Evolutionary conservation across 257 asterid species (phyloP), one percentile per base, ranked within the genome.

Genomic region (Fraxinus cuspidata): DNA sequence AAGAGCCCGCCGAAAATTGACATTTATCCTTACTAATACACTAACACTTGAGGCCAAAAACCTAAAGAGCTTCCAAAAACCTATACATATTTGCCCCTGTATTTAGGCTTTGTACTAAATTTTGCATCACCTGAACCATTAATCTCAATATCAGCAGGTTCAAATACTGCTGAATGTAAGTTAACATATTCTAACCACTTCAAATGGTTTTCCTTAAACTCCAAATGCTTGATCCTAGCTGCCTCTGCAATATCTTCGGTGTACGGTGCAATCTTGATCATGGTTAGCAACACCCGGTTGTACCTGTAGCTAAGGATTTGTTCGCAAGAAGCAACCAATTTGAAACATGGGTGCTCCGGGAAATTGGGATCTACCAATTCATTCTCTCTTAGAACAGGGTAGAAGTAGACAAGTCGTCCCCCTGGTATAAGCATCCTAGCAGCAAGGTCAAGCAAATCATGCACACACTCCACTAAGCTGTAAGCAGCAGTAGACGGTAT

Each of bases 401-500:
- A 96, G 91, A 96, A 96, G 88, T 93, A 96, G 18, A 96, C 98
- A 3, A 96, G 96, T 3, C 97, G 93, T 44, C 99, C 98, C 2
- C 93, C 94, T 85, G 85, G 90, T 58, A 92, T 92, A 6, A 96
- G 99, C 98, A 92, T 91, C 74, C 73, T 90, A 70, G 97, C 98
- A 1, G 97, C 99, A 79, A 90, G 87, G 92, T 96, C 96, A 7
- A 96, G 97, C 85, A 96, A 79, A 81, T 93, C 98, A 19, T 96
- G 97, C 51, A 96, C 96, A 18, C 99, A 96, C 84, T 96, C 99
- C 2, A 83, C 98, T 78, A 96, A 82, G 87, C 99, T 92, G 89
- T 93, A 96, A 37, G 97, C 78, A n/a, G 97, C 99, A 0, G 98
- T 96, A 9, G 99, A 92, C 31, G 99, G 99, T 80, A 96, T 96